phyloP scores from a whole-genome alignment of 2,329 filamentous ascomycete genomes.

The Aspergillus flavus region DNA sequence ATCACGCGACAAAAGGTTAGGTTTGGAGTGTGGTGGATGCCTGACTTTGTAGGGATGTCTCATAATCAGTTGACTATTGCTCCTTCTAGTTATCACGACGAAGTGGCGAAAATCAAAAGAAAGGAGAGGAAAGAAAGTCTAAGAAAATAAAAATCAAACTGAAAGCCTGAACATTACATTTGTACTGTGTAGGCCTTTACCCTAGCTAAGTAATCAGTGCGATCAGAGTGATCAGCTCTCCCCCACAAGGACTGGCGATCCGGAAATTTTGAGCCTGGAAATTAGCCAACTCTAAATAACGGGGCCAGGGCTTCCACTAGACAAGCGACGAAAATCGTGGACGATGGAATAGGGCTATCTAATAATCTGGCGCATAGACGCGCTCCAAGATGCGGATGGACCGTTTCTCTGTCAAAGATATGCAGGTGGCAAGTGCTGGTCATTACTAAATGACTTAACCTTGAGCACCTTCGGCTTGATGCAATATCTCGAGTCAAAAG shows the following conservation, averaged over 20 bases:
- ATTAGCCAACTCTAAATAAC: conserved; percentile 3
- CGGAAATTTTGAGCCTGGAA: conserved; percentile 9
- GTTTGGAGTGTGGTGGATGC: conserved; percentile 9
- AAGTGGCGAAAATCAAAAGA: conserved; percentile 1
- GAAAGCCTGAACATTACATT: background rate
- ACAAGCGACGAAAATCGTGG: background rate
- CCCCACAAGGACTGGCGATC: conserved; percentile 13
- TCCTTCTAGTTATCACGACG: background rate
- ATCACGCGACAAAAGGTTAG: conserved; percentile 16
- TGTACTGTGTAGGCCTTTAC: background rate
- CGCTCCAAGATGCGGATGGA: conserved; percentile 3
- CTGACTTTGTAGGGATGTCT: conserved; percentile 12
- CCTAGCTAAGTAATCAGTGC: conserved; percentile 3
- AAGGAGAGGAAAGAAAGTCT: background rate
- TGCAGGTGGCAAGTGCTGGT: no score
- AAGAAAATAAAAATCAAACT: background rate
- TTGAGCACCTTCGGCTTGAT: background rate
- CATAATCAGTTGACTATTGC: conserved; percentile 10
- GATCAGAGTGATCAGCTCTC: conserved; percentile 1
- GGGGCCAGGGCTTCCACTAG: background rate
- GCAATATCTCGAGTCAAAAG: background rate
- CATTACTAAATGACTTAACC: no score
- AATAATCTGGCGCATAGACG: conserved; percentile 2
- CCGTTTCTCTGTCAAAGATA: background rate
- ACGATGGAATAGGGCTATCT: background rate